Evolutionary conservation across 176 grass and related monocot genomes (phyloP), one percentile per base, ranked within the genome.

Genomic region (Zoysia pacifica): DNA sequence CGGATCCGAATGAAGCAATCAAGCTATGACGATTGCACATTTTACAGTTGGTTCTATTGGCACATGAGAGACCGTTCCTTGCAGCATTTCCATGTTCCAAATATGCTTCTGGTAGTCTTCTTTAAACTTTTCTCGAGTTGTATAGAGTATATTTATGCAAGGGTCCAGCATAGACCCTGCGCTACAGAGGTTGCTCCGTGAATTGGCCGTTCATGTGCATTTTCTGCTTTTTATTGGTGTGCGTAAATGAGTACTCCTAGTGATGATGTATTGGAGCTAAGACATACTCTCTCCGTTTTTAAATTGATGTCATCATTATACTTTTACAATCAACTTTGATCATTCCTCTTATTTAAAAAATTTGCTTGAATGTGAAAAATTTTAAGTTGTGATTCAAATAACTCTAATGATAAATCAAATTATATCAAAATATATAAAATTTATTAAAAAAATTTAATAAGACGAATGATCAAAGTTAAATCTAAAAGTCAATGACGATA

Each of bases 131-230:
- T 60, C 10, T 49, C 52, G 71, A 85, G 50, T 68, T 78, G 70
- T 63, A 79, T 85, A 93, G 79, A 61, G 41, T 84, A 88, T 86
- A 86, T 91, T 86, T 74, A 65, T 88, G 64, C 67, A 86, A 77
- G 74, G 70, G 52, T 41, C 41, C 58, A 54, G 16, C 58, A 15
- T 75, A 56, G 73, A 28, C 39, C 67, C 38, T 72, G 50, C 15
- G 77, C 81, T 60, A 67, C 71, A 28, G 43, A 82, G 65, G 52
- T 83, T 85, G 54, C 65, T 73, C 36, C 69, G 44, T 49, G 48
- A 59, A 55, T 50, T 81, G 64, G 7, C 35, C 16, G n/a, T 20
- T 11, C 65, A 28, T 63, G 4, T 86, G 59, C 62, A 85, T 80
- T 61, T 67, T 68, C 65, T 68, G 11, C 46, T 62, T 62, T 82